Percentiles rank a stretch among this genome's conserved stretches.
These are phyloP conservation scores for Verticillium isaacii DNA, from an alignment of 2,329 filamentous ascomycete genomes.

Conservation along the genomic window DNA sequence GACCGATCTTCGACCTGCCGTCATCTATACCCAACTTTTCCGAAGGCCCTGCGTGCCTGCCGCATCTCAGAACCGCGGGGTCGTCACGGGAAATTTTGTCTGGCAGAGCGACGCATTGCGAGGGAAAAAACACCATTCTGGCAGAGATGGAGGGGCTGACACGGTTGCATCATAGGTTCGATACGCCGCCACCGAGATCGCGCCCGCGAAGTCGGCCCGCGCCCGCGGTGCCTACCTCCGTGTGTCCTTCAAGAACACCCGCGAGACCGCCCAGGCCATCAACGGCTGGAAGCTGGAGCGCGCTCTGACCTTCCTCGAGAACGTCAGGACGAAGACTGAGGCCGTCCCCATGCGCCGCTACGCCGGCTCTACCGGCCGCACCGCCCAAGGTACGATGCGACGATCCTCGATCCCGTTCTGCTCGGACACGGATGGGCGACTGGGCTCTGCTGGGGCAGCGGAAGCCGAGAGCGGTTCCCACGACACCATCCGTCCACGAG, in stretches of 20 bases:
- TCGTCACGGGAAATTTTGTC: conserved; percentile 1
- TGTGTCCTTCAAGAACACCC: conserved; percentile 99
- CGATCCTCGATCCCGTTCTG: neutral
- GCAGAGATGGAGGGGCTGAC: conserved; percentile 3
- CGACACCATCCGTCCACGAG: neutral
- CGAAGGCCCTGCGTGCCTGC: neutral
- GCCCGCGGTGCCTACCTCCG: conserved; percentile 98
- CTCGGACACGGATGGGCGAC: neutral
- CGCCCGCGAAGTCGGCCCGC: conserved; percentile 89
- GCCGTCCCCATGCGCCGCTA: conserved; percentile 98
- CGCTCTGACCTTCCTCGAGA: conserved; percentile 94
- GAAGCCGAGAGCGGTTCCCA: neutral
- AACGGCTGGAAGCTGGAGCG: conserved; percentile 98
- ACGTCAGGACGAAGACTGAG: conserved; percentile 96
- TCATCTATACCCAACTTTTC: neutral
- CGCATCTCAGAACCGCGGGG: neutral
- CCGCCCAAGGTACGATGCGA: conserved; percentile 83
- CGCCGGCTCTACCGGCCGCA: conserved; percentile 90
- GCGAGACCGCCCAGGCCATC: conserved; percentile 98
- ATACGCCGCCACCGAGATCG: conserved; percentile 90
- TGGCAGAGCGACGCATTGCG: neutral
- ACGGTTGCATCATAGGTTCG: conserved; percentile 64
- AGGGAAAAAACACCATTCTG: conserved; percentile 1
- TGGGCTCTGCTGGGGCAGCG: neutral
- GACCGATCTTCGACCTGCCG: neutral